Evolutionary conservation across 2,329 filamentous ascomycete species (phyloP).

Genomic region (Curvularia sp.): DNA sequence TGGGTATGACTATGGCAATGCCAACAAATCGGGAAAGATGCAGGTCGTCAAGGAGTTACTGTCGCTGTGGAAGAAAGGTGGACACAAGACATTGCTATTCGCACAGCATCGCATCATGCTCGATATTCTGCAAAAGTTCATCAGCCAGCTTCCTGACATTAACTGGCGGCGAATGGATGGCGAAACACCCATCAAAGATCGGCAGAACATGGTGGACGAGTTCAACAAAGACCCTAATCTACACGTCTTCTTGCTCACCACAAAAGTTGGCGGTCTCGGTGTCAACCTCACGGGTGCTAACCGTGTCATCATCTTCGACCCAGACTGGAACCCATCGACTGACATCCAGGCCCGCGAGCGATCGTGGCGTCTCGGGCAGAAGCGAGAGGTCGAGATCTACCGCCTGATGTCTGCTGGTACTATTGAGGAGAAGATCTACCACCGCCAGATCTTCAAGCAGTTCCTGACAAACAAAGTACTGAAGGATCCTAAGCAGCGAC

Average conservation of each 20-base stretch:
- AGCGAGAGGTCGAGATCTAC: slow-evolving; percentile 93
- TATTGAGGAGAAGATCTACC: slow-evolving; percentile 99
- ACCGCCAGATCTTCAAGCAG: slow-evolving; percentile 98
- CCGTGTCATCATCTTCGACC: slow-evolving; percentile 96
- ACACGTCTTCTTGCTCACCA: slow-evolving; percentile 91
- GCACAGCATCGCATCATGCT: slow-evolving; percentile 95
- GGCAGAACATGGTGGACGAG: slow-evolving; percentile 88
- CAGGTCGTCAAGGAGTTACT: slow-evolving; percentile 89
- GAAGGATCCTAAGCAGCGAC: slow-evolving; percentile 90
- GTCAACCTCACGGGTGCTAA: slow-evolving; percentile 95
- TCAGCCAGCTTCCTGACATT: slow-evolving; percentile 71
- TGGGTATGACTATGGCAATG: slow-evolving; percentile 78
- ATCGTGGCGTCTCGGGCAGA: slow-evolving; percentile 95
- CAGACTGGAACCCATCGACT: slow-evolving; percentile 98
- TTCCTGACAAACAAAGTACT: slow-evolving; percentile 96
- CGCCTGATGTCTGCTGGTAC: slow-evolving; percentile 97
- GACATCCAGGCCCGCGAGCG: slow-evolving; percentile 94
- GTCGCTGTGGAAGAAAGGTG: slow-evolving; percentile 87
- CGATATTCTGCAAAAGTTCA: slow-evolving; percentile 86
- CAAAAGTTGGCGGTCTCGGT: slow-evolving; percentile 91
- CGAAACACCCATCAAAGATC: slow-evolving; percentile 82
- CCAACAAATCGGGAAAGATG: slow-evolving; percentile 89
- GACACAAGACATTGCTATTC: slow-evolving; percentile 92
- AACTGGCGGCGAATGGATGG: slow-evolving; percentile 93
- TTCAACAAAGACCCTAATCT: slow-evolving; percentile 85